Percentiles rank a stretch among this genome's conserved stretches.
Evolutionary conservation across 768 basidiomycete species (phyloP).

Genomic region (Wakefieldia striispora): DNA sequence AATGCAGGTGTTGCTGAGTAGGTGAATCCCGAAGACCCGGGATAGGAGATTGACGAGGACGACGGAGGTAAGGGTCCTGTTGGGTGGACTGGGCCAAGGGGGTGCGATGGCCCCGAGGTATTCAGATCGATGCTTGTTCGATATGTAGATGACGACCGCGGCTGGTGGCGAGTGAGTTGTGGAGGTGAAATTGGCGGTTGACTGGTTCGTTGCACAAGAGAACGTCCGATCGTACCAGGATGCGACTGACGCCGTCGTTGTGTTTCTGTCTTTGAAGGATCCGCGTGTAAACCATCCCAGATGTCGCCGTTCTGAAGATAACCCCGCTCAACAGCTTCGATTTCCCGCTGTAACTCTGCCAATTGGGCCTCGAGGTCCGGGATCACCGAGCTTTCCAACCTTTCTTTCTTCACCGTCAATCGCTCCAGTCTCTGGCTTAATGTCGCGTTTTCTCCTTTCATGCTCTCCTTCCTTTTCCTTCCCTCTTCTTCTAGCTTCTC

Average conservation of each 20-base stretch:
- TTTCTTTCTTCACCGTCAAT: conserved; percentile 62
- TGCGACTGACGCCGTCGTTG: conserved; percentile 27
- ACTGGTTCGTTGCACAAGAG: conserved; percentile 11
- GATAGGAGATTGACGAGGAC: conserved; percentile 16
- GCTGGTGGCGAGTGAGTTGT: conserved; percentile 27
- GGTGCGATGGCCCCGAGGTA: conserved; percentile 11
- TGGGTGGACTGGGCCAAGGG: conserved; percentile 16
- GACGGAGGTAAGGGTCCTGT: conserved; percentile 10
- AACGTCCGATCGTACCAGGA: conserved; percentile 30
- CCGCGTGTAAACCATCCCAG: conserved; percentile 13
- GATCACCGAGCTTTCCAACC: conserved; percentile 55
- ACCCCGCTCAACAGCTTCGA: conserved; percentile 41
- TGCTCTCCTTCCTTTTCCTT: conserved; percentile 52
- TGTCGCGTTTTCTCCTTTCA: conserved; percentile 56
- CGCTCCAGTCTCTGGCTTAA: conserved; percentile 66
- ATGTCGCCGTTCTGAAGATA: conserved; percentile 15
- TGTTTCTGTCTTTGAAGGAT: conserved; percentile 16
- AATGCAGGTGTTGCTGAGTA: conserved; percentile 6
- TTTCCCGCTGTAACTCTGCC: conserved; percentile 55
- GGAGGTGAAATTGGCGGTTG: conserved; percentile 26
- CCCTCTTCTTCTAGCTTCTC: conserved; percentile 49
- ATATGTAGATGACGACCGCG: conserved; percentile 25
- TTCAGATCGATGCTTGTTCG: conserved; percentile 16
- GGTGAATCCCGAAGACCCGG: conserved; percentile 16
- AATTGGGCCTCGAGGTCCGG: conserved; percentile 70